A percentile compares a stretch with the other conserved stretches of the same genome.
These are phyloP conservation scores for Calonectria pteridis DNA, from an alignment of 2,329 filamentous ascomycete species.

Conservation along the genomic window DNA sequence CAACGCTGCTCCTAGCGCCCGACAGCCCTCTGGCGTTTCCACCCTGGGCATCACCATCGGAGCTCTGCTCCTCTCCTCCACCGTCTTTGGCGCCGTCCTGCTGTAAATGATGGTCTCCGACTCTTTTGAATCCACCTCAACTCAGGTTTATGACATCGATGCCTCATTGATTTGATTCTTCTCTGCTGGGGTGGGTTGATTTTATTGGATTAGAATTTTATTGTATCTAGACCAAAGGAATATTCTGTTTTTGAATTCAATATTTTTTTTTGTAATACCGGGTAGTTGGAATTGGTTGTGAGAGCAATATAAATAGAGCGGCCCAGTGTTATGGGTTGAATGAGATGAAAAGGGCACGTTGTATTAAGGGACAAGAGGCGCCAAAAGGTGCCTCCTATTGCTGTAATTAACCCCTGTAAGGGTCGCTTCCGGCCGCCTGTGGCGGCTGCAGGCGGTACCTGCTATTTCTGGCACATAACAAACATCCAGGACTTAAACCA, in stretches of 20 bases:
- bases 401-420: no score
- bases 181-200: background rate
- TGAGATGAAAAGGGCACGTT: no score
- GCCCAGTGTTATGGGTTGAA: no score
- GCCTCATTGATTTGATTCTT: background rate
- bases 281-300: background rate
- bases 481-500: no score
- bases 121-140: no score
- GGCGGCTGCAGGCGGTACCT: no score
- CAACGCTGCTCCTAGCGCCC: conserved; percentile 36
- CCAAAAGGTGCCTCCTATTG: no score
- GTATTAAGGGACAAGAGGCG: no score
- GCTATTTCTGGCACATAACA: no score
- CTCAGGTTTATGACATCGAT: background rate
- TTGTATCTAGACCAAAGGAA: background rate
- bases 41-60: conserved; percentile 51
- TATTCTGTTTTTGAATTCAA: background rate
- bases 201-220: background rate
- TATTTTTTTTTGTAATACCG: background rate
- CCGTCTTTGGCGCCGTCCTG: conserved; percentile 42
- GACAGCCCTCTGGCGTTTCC: conserved; percentile 41
- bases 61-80: conserved; percentile 52
- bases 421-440: no score
- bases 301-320: background rate
- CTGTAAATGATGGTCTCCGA: conserved; percentile 25